Evolutionary conservation across 306 rosid species (phyloP).

Genomic region (Castanea mollissima): DNA sequence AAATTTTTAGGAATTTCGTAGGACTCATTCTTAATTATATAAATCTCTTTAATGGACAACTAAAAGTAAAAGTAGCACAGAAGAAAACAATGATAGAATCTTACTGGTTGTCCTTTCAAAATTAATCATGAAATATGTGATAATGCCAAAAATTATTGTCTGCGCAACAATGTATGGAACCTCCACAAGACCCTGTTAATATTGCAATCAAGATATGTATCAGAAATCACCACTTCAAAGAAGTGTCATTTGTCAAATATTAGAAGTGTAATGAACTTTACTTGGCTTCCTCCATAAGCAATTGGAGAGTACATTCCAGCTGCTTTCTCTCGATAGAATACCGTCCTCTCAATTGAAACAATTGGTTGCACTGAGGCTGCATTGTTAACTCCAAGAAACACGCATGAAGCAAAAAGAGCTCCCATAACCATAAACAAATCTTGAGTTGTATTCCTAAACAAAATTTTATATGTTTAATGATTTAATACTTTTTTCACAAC

Average conservation of each 20-base stretch:
- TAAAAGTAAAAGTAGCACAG: not conserved
- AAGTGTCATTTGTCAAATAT: conserved; percentile 2
- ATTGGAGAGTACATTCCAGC: conserved; percentile 93
- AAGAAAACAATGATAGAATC: not conserved
- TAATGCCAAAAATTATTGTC: conserved; percentile 64
- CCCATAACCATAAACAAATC: conserved; percentile 73
- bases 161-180: conserved; percentile 76
- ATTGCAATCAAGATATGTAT: conserved; percentile 1
- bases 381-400: conserved; percentile 84
- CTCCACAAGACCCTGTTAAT: conserved; percentile 78
- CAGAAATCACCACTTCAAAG: not conserved
- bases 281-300: conserved; percentile 87
- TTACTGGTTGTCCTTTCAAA: conserved; percentile 67
- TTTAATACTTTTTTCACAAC: not conserved
- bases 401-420: conserved; percentile 72
- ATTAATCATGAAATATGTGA: conserved; percentile 77
- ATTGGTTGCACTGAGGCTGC: conserved; percentile 89
- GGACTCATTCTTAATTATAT: too few relatives aligned
- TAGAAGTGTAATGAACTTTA: conserved; percentile 16
- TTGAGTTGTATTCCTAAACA: conserved; percentile 55
- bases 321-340: conserved; percentile 84
- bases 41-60: not conserved
- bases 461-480: conserved; percentile 1
- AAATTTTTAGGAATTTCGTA: too few relatives aligned
- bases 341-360: conserved; percentile 92